A percentile compares a stretch with the other conserved stretches of the same genome.
Evolutionary conservation across 1,139 yeast genomes (phyloP).

Genomic region (Kodamaea sp.): DNA sequence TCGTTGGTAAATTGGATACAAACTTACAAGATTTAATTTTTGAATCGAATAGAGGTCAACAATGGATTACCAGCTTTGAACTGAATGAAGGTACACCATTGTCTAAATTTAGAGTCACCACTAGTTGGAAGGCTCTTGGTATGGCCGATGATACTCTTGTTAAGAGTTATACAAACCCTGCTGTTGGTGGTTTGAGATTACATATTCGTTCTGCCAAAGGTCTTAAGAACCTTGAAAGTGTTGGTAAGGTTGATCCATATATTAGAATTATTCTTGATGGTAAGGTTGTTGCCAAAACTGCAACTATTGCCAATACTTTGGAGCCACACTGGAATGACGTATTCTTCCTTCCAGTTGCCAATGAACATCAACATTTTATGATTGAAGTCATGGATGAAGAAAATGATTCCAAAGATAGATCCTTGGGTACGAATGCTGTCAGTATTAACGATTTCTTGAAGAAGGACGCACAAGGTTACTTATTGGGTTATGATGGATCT

Average conservation of each 20-base stretch:
- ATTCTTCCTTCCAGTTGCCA: constrained; percentile 59
- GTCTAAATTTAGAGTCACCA: constrained; percentile 51
- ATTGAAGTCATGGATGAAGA: constrained; percentile 66
- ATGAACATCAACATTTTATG: constrained; percentile 56
- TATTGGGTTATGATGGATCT: constrained; percentile 51
- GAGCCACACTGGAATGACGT: constrained; percentile 58
- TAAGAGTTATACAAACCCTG: constrained; percentile 45
- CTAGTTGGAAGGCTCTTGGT: constrained; percentile 71
- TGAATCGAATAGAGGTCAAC: constrained; percentile 51
- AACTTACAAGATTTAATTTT: constrained; percentile 53
- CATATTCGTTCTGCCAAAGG: constrained; percentile 53
- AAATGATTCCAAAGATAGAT: constrained; percentile 57
- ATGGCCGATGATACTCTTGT: constrained; percentile 47
- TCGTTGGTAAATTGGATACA: constrained; percentile 53
- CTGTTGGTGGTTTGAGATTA: constrained; percentile 64
- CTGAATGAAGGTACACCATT: constrained; percentile 28
- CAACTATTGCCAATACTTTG: constrained; percentile 50
- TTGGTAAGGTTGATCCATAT: constrained; percentile 75
- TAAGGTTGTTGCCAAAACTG: constrained; percentile 52
- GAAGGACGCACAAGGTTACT: constrained; percentile 42
- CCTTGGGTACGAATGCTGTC: constrained; percentile 56
- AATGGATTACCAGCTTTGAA: constrained; percentile 47
- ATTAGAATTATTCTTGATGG: constrained; percentile 57
- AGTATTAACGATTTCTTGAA: constrained; percentile 48
- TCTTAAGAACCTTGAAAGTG: constrained; percentile 56